phyloP scores from a whole-genome alignment of 495 filamentous ascomycete species.

The Trichoderma reesei region DNA sequence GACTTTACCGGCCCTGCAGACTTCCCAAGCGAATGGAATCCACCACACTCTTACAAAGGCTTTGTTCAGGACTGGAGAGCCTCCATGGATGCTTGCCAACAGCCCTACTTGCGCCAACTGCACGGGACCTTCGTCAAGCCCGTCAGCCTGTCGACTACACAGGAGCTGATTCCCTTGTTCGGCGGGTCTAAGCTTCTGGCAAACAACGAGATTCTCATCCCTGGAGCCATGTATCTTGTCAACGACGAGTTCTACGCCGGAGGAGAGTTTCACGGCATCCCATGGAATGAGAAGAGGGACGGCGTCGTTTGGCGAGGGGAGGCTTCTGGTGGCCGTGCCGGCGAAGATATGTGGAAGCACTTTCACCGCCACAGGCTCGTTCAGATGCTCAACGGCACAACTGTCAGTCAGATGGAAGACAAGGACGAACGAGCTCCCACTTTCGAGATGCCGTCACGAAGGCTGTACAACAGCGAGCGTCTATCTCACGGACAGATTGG shows the following conservation, averaged over 20 bases:
- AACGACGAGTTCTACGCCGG: constrained; percentile 48
- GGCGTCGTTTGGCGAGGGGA: constrained; percentile 60
- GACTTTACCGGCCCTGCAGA: constrained; percentile 25
- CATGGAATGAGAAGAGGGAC: constrained; percentile 48
- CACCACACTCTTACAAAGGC: constrained; percentile 35
- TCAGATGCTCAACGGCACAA: constrained; percentile 55
- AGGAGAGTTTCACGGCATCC: constrained; percentile 35
- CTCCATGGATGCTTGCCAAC: constrained; percentile 49
- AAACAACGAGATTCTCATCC: constrained; percentile 76
- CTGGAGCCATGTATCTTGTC: constrained; percentile 66
- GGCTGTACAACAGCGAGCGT: constrained; percentile 25
- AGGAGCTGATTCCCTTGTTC: constrained; percentile 59
- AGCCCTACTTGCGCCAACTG: constrained; percentile 45
- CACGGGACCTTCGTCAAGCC: constrained; percentile 67
- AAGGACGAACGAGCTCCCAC: constrained; percentile 23
- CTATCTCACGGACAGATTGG: constrained; percentile 21
- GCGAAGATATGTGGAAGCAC: constrained; percentile 50
- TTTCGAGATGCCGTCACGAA: constrained; percentile 28
- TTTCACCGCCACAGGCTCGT: constrained; percentile 71
- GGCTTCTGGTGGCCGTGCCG: constrained; percentile 59
- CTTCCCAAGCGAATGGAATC: constrained; percentile 23
- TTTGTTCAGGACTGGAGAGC: constrained; percentile 55
- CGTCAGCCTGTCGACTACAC: constrained; percentile 43
- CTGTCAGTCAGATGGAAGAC: constrained; percentile 35
- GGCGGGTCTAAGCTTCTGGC: constrained; percentile 65